A percentile compares a stretch with the other conserved stretches of the same genome.
phyloP scores from a whole-genome alignment of 225 moss, liverwort and hornwort species.

The Sphagnum tenellum region DNA sequence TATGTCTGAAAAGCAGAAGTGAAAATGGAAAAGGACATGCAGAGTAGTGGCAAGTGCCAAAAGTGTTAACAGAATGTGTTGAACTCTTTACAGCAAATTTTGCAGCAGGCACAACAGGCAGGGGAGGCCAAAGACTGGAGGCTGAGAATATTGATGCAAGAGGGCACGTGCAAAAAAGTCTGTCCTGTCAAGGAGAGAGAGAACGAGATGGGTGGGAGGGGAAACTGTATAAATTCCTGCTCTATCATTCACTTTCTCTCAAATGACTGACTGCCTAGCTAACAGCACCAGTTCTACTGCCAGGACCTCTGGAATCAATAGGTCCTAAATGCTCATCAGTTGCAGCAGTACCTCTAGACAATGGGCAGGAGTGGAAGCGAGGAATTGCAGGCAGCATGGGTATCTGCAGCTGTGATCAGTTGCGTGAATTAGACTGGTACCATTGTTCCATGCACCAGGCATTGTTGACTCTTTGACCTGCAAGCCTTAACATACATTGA shows the following conservation, averaged over 20 bases:
- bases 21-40: too few species aligned
- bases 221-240: constrained; percentile 30
- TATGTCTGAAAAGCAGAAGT: too few species aligned
- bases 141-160: constrained; percentile 58
- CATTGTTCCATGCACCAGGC: constrained; percentile 44
- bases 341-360: constrained; percentile 45
- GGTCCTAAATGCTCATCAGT: constrained; percentile 57
- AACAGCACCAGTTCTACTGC: constrained; percentile 34
- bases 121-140: constrained; percentile 13
- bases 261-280: constrained; percentile 30
- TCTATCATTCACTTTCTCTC: constrained; percentile 31
- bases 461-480: constrained; percentile 35
- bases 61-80: neutral
- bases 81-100: constrained; percentile 54
- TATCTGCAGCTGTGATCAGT: constrained; percentile 37
- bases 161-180: constrained; percentile 68
- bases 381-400: constrained; percentile 50
- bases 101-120: constrained; percentile 9
- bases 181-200: constrained; percentile 49
- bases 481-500: constrained; percentile 36
- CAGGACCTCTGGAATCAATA: constrained; percentile 36
- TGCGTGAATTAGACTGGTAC: constrained; percentile 34
- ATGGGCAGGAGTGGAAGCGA: constrained; percentile 40
- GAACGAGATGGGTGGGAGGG: constrained; percentile 11
- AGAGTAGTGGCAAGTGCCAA: too few species aligned